Conservation (phyloP, 1,139 yeast species). For the Candida glucosophila region DNA sequence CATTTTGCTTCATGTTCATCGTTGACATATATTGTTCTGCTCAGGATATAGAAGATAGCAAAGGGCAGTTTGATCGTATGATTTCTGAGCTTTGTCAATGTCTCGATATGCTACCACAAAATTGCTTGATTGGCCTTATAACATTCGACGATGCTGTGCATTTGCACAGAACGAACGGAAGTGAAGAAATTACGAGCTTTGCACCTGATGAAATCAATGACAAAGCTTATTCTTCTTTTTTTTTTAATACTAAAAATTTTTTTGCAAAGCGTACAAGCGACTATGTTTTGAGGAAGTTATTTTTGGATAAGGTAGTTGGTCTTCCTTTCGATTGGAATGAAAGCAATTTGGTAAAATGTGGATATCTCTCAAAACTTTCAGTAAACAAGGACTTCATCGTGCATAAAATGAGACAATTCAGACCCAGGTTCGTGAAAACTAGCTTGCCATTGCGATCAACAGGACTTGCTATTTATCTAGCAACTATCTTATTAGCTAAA, state of each 20-base stretch:
- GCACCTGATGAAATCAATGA: not conserved
- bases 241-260: too few relatives aligned
- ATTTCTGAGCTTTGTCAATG: slow-evolving; percentile 10
- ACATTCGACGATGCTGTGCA: slow-evolving; percentile 22
- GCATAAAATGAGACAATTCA: slow-evolving; percentile 5
- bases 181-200: not conserved
- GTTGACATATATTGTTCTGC: slow-evolving; percentile 24
- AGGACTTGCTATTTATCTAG: slow-evolving; percentile 23
- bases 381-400: not conserved
- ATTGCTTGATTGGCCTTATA: slow-evolving; percentile 16
- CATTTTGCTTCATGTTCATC: slow-evolving; percentile 14
- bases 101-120: slow-evolving; percentile 14
- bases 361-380: not conserved
- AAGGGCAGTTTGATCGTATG: slow-evolving; percentile 12
- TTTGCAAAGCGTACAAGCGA: too few relatives aligned
- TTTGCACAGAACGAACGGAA: slow-evolving; percentile 11
- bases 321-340: not conserved
- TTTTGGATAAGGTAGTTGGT: not conserved
- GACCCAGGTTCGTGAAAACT: slow-evolving; percentile 17
- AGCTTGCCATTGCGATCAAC: slow-evolving; percentile 24
- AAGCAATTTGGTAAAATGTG: not conserved
- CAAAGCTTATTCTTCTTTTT: not conserved
- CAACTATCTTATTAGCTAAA: slow-evolving; percentile 13
- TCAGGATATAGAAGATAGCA: slow-evolving; percentile 11
- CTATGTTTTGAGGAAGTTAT: not conserved